Conservation (phyloP, 192 early-diverging fungal species). For the Paraglomus brasilianum region DNA sequence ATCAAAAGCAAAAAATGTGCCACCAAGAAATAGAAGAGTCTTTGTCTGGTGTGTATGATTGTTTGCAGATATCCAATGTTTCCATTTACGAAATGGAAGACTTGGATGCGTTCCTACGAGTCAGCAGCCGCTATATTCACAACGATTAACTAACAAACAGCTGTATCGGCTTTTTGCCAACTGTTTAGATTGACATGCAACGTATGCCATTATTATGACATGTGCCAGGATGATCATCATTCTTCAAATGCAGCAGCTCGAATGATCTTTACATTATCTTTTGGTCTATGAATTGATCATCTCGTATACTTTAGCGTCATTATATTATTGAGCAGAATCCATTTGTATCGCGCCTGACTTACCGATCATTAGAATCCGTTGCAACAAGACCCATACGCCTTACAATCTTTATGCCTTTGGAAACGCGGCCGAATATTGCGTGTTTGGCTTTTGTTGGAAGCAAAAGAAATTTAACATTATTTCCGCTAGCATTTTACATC, state of each 20-base stretch:
- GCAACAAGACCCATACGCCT: conserved; percentile 75
- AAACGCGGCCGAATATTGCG: conserved; percentile 85
- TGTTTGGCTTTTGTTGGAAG: conserved; percentile 68
- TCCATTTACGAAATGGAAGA: too few species aligned
- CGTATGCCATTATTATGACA: too few species aligned
- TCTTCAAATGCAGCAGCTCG: conserved; percentile 29
- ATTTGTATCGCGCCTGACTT: background rate
- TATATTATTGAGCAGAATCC: background rate
- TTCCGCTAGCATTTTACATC: background rate
- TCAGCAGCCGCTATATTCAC: too few species aligned
- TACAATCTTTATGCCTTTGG: conserved; percentile 76
- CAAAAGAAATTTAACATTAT: conserved; percentile 34
- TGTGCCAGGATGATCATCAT: background rate
- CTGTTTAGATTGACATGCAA: too few species aligned
- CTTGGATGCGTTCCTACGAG: too few species aligned
- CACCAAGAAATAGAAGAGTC: too few species aligned
- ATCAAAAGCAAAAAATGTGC: too few species aligned
- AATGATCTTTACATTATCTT: conserved; percentile 48
- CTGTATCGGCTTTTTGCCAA: too few species aligned
- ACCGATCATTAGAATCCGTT: conserved; percentile 57
- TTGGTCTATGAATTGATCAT: conserved; percentile 33
- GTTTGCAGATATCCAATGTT: too few species aligned
- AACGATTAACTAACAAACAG: too few species aligned
- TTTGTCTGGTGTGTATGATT: too few species aligned
- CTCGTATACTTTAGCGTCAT: background rate